Percentiles rank a stretch among this genome's conserved stretches.
Conservation (phyloP, 495 filamentous ascomycete genomes). For the Talaromyces trachyspermus region DNA sequence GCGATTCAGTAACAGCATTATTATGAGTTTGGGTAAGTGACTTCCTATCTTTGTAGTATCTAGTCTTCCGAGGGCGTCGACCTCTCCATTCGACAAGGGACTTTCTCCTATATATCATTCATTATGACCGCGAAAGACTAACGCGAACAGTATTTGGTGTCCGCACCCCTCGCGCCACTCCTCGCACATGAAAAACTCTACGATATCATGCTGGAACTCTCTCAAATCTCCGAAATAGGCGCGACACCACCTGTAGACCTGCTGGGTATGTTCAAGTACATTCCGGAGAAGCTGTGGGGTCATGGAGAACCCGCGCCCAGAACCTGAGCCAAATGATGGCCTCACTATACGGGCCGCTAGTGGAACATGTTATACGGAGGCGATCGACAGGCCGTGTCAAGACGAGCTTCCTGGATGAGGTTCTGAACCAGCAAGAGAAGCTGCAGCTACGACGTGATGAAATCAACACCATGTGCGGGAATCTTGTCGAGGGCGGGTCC, state of each 20-base stretch:
- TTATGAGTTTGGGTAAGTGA: slow-evolving; percentile 20
- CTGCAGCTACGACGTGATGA: slow-evolving; percentile 24
- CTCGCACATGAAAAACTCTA: slow-evolving; percentile 27
- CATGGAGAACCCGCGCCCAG: slow-evolving; percentile 24
- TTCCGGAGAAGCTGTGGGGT: slow-evolving; percentile 36
- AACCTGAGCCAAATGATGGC: slow-evolving; percentile 27
- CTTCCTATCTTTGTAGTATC: background rate
- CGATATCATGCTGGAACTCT: slow-evolving; percentile 33
- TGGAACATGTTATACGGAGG: background rate
- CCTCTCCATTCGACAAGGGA: no score
- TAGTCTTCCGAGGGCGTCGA: no score
- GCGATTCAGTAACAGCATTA: slow-evolving; percentile 38
- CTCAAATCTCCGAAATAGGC: slow-evolving; percentile 33
- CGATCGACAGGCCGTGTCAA: slow-evolving; percentile 6
- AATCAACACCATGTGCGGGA: slow-evolving; percentile 25
- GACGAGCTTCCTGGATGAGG: slow-evolving; percentile 37
- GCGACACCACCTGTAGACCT: slow-evolving; percentile 41
- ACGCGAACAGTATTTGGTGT: slow-evolving; percentile 31
- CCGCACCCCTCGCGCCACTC: slow-evolving; percentile 9
- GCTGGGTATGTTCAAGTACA: slow-evolving; percentile 28
- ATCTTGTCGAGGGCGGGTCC: slow-evolving; percentile 35
- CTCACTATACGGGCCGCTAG: slow-evolving; percentile 21
- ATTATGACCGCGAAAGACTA: background rate
- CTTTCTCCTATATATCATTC: no score
- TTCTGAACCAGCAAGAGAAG: slow-evolving; percentile 31